phyloP scores from a whole-genome alignment of 495 filamentous ascomycete species.

The Lasiosphaeria ovina region DNA sequence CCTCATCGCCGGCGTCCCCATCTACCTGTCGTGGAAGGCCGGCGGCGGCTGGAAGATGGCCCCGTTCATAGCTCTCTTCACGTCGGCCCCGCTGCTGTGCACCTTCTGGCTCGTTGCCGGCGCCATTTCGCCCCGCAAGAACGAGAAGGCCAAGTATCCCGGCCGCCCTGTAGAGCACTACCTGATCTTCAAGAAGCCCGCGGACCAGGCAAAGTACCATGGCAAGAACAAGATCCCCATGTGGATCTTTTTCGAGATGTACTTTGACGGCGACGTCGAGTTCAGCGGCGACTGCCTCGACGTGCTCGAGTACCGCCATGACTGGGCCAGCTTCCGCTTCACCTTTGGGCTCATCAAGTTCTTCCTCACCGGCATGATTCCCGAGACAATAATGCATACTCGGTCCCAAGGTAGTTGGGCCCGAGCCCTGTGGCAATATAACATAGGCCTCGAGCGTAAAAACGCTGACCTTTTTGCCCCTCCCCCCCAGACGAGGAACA shows the following conservation, averaged over 20 bases:
- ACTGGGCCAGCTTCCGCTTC: constrained; percentile 84
- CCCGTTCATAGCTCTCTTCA: constrained; percentile 66
- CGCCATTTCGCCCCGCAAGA: constrained; percentile 66
- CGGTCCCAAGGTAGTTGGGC: constrained; percentile 62
- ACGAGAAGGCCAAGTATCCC: constrained; percentile 72
- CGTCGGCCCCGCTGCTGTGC: constrained; percentile 64
- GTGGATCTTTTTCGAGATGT: constrained; percentile 87
- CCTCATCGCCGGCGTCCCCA: constrained; percentile 59
- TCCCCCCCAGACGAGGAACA: constrained; percentile 70
- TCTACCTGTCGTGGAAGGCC: constrained; percentile 64
- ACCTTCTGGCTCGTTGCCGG: constrained; percentile 71
- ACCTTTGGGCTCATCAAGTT: constrained; percentile 60
- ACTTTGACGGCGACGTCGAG: constrained; percentile 80
- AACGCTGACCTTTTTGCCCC: constrained; percentile 16
- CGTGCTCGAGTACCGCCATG: constrained; percentile 77
- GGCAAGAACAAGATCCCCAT: constrained; percentile 80
- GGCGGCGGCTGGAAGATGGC: constrained; percentile 70
- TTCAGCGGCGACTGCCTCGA: constrained; percentile 84
- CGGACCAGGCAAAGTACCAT: constrained; percentile 67
- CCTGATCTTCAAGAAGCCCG: constrained; percentile 75
- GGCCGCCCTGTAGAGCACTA: constrained; percentile 83
- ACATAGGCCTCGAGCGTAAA: neutral
- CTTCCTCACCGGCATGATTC: constrained; percentile 56
- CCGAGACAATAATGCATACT: constrained; percentile 76
- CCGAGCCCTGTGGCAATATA: neutral